Base-by-base conservation (phyloP, 345 rosid species). In the Orychophragmus violaceus region DNA sequence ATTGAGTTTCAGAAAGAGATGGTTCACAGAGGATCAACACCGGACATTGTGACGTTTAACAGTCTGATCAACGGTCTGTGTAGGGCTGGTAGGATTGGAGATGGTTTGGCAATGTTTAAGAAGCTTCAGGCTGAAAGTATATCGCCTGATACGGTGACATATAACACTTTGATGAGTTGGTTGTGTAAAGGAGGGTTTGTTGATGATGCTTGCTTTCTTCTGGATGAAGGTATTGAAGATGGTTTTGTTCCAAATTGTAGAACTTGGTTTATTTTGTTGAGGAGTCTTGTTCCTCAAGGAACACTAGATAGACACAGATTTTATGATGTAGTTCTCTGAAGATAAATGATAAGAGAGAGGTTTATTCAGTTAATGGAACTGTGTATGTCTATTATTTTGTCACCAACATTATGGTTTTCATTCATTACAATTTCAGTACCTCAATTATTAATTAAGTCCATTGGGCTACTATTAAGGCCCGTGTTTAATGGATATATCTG, bases 41-140 rank as follows among this genome's bases (percentile, higher is more conserved):
- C 95, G 10, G 97, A 89, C 55, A 80, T 92, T 59, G 89, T 86
- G 53, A 87, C 90, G 32, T 89, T 83, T 74, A 92, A 92, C 68
- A 89, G 82, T 76, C 71, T 92, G 51, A 85, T 92, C 16, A 85
- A 92, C 60, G 95, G 98, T 66, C 66, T 89, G 10, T 89, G 98
- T 71, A 84, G 77, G 69, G 77, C 42, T 6, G 84, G 87, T 49
- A 81, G 83, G 68, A 68, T 80, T 4, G 62, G 21, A 44, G 89
- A 89, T 76, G 98, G 91, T 60, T 36, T 85, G 58, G 75, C 71
- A 70, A 80, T 89, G 73, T 87, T 87, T 56, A 77, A 79, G 10
- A 84, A 80, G 74, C 74, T 92, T 42, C 77, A 79, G 48, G 64
- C 12, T 79, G 98, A 89, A 82, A 89, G 91, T 30, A 82, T 89